These are phyloP conservation scores for Naganishia onofrii DNA, from an alignment of 768 basidiomycete species.

Conservation along the genomic window DNA sequence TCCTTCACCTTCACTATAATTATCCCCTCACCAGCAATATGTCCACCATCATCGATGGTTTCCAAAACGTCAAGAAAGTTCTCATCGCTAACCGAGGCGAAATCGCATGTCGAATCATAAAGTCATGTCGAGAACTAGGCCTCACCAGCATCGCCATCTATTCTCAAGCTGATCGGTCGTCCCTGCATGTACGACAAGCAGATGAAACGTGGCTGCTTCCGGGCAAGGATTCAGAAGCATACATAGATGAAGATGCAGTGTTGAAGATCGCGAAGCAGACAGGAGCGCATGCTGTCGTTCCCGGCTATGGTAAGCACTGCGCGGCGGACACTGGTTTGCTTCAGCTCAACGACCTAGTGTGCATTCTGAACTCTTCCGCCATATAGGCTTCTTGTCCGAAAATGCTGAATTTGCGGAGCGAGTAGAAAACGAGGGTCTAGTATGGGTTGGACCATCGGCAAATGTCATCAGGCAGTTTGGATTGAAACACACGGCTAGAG, in stretches of 20 bases:
- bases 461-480: conserved; percentile 61
- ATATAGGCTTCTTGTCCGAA: conserved; percentile 65
- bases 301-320: conserved; percentile 45
- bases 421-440: conserved; percentile 58
- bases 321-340: no score
- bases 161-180: conserved; percentile 61
- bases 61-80: conserved; percentile 44
- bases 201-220: conserved; percentile 55
- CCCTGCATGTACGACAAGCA: conserved; percentile 62
- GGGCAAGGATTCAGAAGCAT: conserved; percentile 36
- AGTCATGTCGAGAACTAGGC: conserved; percentile 59
- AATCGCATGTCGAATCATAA: conserved; percentile 66
- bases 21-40: conserved; percentile 13
- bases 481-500: conserved; percentile 62
- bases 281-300: conserved; percentile 41
- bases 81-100: conserved; percentile 72
- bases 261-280: conserved; percentile 38
- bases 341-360: no score
- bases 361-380: no score
- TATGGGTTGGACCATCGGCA: conserved; percentile 62
- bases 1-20: background rate
- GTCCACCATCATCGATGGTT: conserved; percentile 34
- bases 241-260: conserved; percentile 36
- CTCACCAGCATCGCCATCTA: conserved; percentile 63
- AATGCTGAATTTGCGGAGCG: conserved; percentile 60